Conservation (phyloP, 306 rosid species). For the Gynostemma pentaphyllum region DNA sequence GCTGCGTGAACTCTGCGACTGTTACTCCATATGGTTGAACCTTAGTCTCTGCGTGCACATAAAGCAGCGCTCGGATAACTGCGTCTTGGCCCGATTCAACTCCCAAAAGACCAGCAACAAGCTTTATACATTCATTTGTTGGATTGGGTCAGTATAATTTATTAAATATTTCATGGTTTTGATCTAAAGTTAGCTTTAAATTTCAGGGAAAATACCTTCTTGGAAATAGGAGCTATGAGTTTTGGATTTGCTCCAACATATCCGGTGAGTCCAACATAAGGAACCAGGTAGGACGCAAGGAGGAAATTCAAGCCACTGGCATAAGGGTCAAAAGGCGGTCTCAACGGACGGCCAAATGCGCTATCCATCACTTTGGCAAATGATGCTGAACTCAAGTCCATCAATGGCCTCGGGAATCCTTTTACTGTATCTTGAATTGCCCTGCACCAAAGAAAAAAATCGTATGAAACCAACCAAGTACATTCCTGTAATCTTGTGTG, state of each 20-base stretch:
- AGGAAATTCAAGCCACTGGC: conserved; percentile 43
- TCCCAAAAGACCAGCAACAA: conserved; percentile 66
- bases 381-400: conserved; percentile 37
- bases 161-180: not conserved
- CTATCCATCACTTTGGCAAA: conserved; percentile 38
- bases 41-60: not conserved
- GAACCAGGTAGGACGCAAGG: conserved; percentile 58
- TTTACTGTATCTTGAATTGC: conserved; percentile 40
- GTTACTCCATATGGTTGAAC: conserved; percentile 40
- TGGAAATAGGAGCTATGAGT: conserved; percentile 27
- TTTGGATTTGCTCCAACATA: conserved; percentile 60
- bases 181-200: not conserved
- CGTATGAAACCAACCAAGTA: too few species aligned
- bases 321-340: conserved; percentile 67
- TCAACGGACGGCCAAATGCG: conserved; percentile 35
- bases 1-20: conserved; percentile 53
- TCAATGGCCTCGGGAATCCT: conserved; percentile 72
- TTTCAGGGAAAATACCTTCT: conserved; percentile 24
- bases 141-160: conserved; percentile 1
- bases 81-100: conserved; percentile 83
- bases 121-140: conserved; percentile 19
- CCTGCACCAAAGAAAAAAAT: conserved; percentile 18
- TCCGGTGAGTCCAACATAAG: conserved; percentile 86
- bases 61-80: conserved; percentile 45
- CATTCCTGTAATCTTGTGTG: not conserved